Evolutionary conservation across 345 rosid genomes (phyloP), one percentile per base, ranked within the genome.

Genomic region (Pistacia integerrima): DNA sequence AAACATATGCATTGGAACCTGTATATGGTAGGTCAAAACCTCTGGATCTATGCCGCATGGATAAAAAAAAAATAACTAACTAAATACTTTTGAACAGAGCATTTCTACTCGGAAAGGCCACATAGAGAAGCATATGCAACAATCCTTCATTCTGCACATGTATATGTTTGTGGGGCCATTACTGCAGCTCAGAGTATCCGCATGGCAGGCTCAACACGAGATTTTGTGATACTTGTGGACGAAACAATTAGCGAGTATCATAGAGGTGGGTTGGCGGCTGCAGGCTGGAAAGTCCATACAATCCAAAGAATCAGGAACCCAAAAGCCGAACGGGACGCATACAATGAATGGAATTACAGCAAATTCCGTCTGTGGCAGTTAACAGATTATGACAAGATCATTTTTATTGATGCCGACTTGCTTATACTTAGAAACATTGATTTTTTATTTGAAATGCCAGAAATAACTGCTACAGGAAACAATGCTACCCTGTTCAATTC

Each of bases 311-410:
- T 92, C 69, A 82, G 97, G 78, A 94, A 92, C 79, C 97, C 97
- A 0, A 92, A 90, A 81, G 97, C 97, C 1, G 83, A 92, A 77
- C 82, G 69, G 5, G 90, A 92, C 11, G 93, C 97, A 16, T 94
- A 94, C 78, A 94, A 94, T 48, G 97, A 94, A 77, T 94, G 91
- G 90, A 92, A 94, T 80, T 94, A 94, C 83, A 94, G 97, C 86
- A 94, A 94, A 82, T 94, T 94, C 77, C 92, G 97, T 48, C 92
- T 94, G 54, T 94, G 97, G 97, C 97, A 94, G 84, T 74, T 94
- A 79, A 91, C 97, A 2, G 84, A 92, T 61, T 94, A 92, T 41
- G 87, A 87, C 82, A 94, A 91, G 89, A 94, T 94, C 80, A 91
- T 94, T 67, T 94, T 94, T 84, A 88, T 94, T 11, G 97, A 94